Evolutionary conservation across 139 green algal genomes (phyloP), one percentile per base, ranked within the genome.

Genomic region (Picochlorum sp.): DNA sequence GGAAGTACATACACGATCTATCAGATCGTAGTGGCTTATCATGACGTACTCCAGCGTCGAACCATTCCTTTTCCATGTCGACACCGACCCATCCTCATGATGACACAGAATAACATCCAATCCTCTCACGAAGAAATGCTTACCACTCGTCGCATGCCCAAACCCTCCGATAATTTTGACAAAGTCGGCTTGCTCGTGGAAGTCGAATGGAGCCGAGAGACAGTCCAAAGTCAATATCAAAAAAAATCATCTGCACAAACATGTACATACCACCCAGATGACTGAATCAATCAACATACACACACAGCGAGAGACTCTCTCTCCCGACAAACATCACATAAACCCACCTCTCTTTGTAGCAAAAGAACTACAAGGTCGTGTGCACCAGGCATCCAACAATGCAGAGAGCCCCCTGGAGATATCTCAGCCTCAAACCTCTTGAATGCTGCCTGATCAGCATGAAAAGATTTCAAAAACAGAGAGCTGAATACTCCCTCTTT

Each of bases 181-280:
- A 55, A 90, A 85, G 5, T 76, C 26, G 8, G 44, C 10, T 44
- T n/a, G 65, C 67, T 21, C 58, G 34, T 0, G 81, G 69, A 59
- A 90, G 63, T 0, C 52, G 41, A 3, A 66, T 82, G 11, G 69
- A 77, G 1, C 74, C 76, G 1, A 81, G 78, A 20, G 86, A 86
- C 54, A 80, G 62, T 18, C 81, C 84, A 54, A 87, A 78, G 61
- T 93, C 83, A 41, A 89, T 50, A 58, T 94, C 86, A 63, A 90
- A 92, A 21, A 91, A 67, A 21, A 91, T 75, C 47, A 81, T 67
- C 79, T 92, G 85, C 1, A 77, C 66, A 1, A 79, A 63, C 62
- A 92, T 66, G 61, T 91, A 7, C 28, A 30, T 6, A 30, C 28
- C 4, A 30, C 4, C 4, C 28, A 30, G 28, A 30, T 30, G 28